Evolutionary conservation across 176 grass and related monocot genomes (phyloP).

Genomic region (Aegilops longissima): DNA sequence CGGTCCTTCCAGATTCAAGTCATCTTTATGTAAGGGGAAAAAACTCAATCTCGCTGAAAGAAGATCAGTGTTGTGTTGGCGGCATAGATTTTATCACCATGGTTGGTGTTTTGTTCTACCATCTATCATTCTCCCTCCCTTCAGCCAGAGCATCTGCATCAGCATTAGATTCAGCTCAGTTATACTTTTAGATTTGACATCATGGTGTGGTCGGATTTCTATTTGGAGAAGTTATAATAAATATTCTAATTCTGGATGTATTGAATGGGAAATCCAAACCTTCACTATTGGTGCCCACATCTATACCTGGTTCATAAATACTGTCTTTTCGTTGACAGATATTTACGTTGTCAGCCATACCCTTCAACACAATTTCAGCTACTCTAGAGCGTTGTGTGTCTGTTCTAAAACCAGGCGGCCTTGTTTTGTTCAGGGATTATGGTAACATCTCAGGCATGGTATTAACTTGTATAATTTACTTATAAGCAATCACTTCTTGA

Average conservation of each 20-base stretch:
- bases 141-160: background rate
- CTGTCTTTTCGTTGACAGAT: constrained; percentile 54
- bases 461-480: background rate
- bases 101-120: constrained; percentile 36
- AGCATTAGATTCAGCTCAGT: background rate
- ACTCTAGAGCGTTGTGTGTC: constrained; percentile 57
- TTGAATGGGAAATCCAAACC: background rate
- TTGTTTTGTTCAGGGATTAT: constrained; percentile 93
- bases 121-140: constrained; percentile 11
- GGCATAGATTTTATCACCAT: constrained; percentile 88
- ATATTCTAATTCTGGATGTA: background rate
- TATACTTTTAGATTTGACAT: background rate
- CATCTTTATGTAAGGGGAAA: constrained; percentile 35
- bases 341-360: constrained; percentile 93
- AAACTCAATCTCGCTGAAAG: constrained; percentile 23
- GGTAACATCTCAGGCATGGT: constrained; percentile 39
- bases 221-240: background rate
- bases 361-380: constrained; percentile 52
- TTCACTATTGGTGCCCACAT: background rate
- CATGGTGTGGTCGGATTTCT: background rate
- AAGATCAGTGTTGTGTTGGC: constrained; percentile 59
- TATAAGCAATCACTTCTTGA: constrained; percentile 5
- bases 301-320: background rate
- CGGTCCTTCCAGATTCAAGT: constrained; percentile 45
- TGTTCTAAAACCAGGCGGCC: constrained; percentile 79